A percentile compares a stretch with the other conserved stretches of the same genome.
Evolutionary conservation across 371 early-diverging fungal species (phyloP).

Genomic region (Syncephalastrum racemosum): DNA sequence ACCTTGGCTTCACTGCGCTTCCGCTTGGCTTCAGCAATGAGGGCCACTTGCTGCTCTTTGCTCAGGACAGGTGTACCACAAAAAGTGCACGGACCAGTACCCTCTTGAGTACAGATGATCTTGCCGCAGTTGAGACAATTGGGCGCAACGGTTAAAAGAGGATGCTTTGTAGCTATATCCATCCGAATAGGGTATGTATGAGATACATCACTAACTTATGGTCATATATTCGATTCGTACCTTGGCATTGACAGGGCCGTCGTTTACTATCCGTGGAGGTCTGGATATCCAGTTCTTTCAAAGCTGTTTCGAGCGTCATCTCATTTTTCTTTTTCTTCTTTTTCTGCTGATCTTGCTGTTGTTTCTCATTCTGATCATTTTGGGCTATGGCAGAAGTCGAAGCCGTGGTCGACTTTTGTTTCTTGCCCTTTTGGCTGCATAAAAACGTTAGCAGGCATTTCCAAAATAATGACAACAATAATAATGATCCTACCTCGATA

Average conservation of each 20-base stretch:
- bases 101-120: constrained; percentile 82
- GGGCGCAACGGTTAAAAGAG: constrained; percentile 68
- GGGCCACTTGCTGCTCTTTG: constrained; percentile 64
- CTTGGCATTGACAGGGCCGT: constrained; percentile 45
- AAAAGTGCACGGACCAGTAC: constrained; percentile 82
- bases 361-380: constrained; percentile 7
- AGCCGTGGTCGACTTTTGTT: background rate
- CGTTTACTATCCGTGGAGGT: constrained; percentile 31
- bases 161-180: constrained; percentile 80
- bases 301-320: constrained; percentile 47
- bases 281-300: constrained; percentile 46
- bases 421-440: constrained; percentile 8
- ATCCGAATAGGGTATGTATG: background rate
- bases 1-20: constrained; percentile 36
- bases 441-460: background rate
- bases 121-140: constrained; percentile 91
- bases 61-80: constrained; percentile 77
- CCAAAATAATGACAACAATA: constrained; percentile 2
- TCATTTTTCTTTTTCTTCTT: constrained; percentile 38
- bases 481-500: constrained; percentile 27
- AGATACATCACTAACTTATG: background rate
- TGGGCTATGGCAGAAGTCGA: background rate
- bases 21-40: constrained; percentile 49
- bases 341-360: constrained; percentile 21
- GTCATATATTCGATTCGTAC: constrained; percentile 9